Conservation (phyloP, 2,329 filamentous ascomycete genomes). For the Fusarium piperis region DNA sequence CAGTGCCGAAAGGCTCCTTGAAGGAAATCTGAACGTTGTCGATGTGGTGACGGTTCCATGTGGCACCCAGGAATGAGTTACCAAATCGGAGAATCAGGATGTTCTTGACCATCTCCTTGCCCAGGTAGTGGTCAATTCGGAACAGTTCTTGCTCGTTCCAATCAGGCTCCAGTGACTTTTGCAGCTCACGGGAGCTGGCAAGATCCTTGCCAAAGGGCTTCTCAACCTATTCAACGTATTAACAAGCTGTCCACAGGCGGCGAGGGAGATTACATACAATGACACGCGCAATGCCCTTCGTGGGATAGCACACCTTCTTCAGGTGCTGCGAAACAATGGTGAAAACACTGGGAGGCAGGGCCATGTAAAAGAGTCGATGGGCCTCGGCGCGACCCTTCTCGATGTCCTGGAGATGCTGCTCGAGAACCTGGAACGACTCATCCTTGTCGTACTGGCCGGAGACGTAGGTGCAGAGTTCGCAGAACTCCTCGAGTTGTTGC, state of each 20-base stretch:
- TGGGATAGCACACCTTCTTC: conserved; percentile 96
- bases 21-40: conserved; percentile 99
- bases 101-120: conserved; percentile 99
- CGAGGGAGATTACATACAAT: conserved; percentile 68
- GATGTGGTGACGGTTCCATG: conserved; percentile 99
- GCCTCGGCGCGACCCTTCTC: conserved; percentile 85
- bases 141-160: conserved; percentile 99
- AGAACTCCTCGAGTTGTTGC: conserved; percentile 93
- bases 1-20: conserved; percentile 99
- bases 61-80: conserved; percentile 98
- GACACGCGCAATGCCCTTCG: conserved; percentile 88
- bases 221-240: conserved; percentile 75
- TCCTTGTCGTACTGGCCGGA: conserved; percentile 99
- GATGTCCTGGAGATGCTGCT: conserved; percentile 84
- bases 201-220: conserved; percentile 99
- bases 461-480: conserved; percentile 87
- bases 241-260: conserved; percentile 13
- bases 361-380: conserved; percentile 99
- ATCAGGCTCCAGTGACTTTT: conserved; percentile 93
- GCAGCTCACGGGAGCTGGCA: conserved; percentile 90
- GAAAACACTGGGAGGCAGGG: conserved; percentile 96
- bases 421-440: conserved; percentile 87
- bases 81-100: conserved; percentile 97
- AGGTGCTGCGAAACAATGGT: conserved; percentile 96
- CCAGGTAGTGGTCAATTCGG: conserved; percentile 98